These are phyloP conservation scores for Globisporangium carolinianum DNA, from an alignment of 352 stramenopile species.

Conservation along the genomic window DNA sequence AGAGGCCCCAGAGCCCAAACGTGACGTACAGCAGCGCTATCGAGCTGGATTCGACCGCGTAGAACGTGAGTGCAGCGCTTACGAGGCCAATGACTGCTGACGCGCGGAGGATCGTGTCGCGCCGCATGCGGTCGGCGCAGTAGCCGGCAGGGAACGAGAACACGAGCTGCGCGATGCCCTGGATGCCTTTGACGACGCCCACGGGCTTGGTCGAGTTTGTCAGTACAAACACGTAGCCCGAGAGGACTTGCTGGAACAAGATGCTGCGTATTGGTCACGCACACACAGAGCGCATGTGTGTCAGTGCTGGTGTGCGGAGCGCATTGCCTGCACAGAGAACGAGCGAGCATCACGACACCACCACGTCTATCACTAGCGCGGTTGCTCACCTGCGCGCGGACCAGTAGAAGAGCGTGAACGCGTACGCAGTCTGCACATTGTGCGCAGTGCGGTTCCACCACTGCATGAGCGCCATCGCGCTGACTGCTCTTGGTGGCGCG, in stretches of 20 bases:
- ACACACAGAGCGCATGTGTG: background rate
- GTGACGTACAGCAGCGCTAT: slow-evolving; percentile 47
- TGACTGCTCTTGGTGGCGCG: no score
- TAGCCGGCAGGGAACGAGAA: slow-evolving; percentile 66
- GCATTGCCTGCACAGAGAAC: background rate
- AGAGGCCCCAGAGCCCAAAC: slow-evolving; percentile 65
- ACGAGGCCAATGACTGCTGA: slow-evolving; percentile 46
- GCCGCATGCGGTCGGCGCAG: slow-evolving; percentile 58
- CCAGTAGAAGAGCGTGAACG: slow-evolving; percentile 77
- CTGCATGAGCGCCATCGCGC: background rate
- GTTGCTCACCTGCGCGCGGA: slow-evolving; percentile 31
- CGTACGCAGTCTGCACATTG: slow-evolving; percentile 61
- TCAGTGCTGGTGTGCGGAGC: background rate
- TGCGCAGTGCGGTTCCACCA: slow-evolving; percentile 14
- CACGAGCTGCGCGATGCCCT: slow-evolving; percentile 70
- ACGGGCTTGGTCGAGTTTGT: slow-evolving; percentile 71
- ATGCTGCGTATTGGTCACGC: slow-evolving; percentile 24
- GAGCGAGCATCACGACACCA: no score
- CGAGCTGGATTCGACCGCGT: slow-evolving; percentile 39
- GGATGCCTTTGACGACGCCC: slow-evolving; percentile 76
- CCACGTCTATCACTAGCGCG: no score
- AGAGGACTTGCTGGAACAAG: slow-evolving; percentile 72
- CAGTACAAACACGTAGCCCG: slow-evolving; percentile 71
- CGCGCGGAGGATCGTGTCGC: slow-evolving; percentile 60
- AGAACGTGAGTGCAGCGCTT: slow-evolving; percentile 40